Evolutionary conservation across 495 filamentous ascomycete genomes (phyloP).

Genomic region (Aspergillus saccharolyticus): DNA sequence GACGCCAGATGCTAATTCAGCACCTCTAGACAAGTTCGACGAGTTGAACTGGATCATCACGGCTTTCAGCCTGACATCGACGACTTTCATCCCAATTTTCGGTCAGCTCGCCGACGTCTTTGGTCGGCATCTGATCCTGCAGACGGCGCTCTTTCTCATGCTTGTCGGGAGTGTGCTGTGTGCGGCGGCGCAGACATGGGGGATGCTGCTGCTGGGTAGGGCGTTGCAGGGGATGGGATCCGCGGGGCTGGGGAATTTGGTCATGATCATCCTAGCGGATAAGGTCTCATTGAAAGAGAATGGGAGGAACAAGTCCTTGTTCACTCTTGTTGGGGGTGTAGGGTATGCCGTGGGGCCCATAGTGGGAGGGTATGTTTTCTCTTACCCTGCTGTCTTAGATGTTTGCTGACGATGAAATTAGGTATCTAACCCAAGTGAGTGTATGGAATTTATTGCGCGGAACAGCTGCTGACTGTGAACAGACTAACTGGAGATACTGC

Average conservation of each 20-base stretch:
- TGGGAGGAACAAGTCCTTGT: slow-evolving; percentile 52
- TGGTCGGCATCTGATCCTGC: slow-evolving; percentile 47
- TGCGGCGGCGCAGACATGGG: slow-evolving; percentile 50
- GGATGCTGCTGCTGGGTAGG: slow-evolving; percentile 52
- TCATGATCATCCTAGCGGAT: slow-evolving; percentile 53
- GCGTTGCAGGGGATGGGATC: slow-evolving; percentile 52
- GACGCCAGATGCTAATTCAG: background rate
- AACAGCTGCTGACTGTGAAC: slow-evolving; percentile 21
- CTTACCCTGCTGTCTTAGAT: background rate
- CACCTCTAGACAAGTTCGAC: slow-evolving; percentile 41
- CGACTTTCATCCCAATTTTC: slow-evolving; percentile 58
- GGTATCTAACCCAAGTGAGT: slow-evolving; percentile 25
- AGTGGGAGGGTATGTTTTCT: slow-evolving; percentile 37
- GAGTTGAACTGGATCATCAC: slow-evolving; percentile 63
- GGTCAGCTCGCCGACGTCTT: slow-evolving; percentile 57
- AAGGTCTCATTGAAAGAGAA: slow-evolving; percentile 52
- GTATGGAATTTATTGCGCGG: background rate
- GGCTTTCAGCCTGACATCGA: slow-evolving; percentile 55
- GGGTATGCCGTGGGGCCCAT: slow-evolving; percentile 52
- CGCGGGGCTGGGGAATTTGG: slow-evolving; percentile 50
- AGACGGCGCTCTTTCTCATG: slow-evolving; percentile 44
- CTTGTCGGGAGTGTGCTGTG: slow-evolving; percentile 47
- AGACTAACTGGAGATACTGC: slow-evolving; percentile 53
- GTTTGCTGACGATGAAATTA: slow-evolving; percentile 7
- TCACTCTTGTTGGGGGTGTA: slow-evolving; percentile 46